These are phyloP conservation scores for Syncephalastrum sp. DNA, from an alignment of 371 early-diverging fungal species.

Conservation along the genomic window DNA sequence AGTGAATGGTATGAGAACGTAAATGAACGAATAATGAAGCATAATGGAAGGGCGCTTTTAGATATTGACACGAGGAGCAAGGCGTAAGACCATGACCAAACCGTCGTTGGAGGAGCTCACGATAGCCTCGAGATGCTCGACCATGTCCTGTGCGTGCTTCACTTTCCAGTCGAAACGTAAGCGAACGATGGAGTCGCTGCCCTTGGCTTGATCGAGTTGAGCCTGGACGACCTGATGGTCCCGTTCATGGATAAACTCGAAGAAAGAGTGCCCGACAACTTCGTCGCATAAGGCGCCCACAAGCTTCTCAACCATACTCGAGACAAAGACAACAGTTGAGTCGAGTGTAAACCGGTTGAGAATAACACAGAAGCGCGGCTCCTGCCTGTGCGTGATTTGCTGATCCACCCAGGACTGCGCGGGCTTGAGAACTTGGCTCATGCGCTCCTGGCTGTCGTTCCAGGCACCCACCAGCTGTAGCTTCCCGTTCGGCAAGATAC, in stretches of 20 bases:
- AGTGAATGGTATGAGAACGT: not conserved
- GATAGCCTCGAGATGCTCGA: slow-evolving; percentile 29
- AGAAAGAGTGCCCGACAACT: slow-evolving; percentile 25
- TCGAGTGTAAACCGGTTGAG: slow-evolving; percentile 36
- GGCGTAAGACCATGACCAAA: slow-evolving; percentile 33
- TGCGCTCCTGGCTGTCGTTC: slow-evolving; percentile 24
- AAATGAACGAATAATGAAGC: not conserved
- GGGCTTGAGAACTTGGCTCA: slow-evolving; percentile 13
- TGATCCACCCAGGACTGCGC: slow-evolving; percentile 24
- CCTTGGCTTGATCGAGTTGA: slow-evolving; percentile 29
- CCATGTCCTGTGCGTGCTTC: slow-evolving; percentile 12
- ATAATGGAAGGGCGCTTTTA: not conserved
- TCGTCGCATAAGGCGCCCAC: slow-evolving; percentile 20
- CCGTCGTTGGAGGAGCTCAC: slow-evolving; percentile 50
- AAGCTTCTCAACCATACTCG: slow-evolving; percentile 19
- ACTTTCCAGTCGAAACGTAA: slow-evolving; percentile 44
- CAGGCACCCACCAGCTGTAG: slow-evolving; percentile 30
- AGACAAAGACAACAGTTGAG: slow-evolving; percentile 28
- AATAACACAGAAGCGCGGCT: slow-evolving; percentile 35
- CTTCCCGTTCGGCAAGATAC: slow-evolving; percentile 18
- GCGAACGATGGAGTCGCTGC: slow-evolving; percentile 27
- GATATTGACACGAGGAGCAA: slow-evolving; percentile 13
- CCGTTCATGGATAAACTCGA: slow-evolving; percentile 22
- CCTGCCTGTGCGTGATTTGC: slow-evolving; percentile 11
- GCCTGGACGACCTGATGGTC: slow-evolving; percentile 21